These are phyloP conservation scores for Sclerotinia borealis DNA, from an alignment of 2,329 filamentous ascomycete genomes.

Conservation along the genomic window DNA sequence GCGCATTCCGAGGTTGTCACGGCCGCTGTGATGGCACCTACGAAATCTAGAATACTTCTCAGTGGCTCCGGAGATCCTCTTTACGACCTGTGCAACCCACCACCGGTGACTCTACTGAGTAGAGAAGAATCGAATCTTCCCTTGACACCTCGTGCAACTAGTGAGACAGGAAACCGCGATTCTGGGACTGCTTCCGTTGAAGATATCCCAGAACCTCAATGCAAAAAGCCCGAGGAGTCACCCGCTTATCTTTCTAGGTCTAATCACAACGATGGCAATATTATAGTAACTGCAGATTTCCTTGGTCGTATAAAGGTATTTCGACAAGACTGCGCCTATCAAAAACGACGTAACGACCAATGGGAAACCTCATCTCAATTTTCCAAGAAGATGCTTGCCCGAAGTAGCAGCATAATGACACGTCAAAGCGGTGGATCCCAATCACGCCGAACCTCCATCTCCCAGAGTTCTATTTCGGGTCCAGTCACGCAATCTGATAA, in stretches of 20 bases:
- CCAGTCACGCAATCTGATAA: conserved; percentile 53
- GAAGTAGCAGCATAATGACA: conserved; percentile 35
- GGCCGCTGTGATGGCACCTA: conserved; percentile 78
- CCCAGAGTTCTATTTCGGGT: conserved; percentile 29
- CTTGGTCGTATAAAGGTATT: conserved; percentile 89
- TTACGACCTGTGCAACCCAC: conserved; percentile 95
- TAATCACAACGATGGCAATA: conserved; percentile 74
- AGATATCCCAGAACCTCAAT: conserved; percentile 28
- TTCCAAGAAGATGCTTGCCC: conserved; percentile 41
- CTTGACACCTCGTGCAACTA: conserved; percentile 34
- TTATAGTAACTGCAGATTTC: conserved; percentile 86
- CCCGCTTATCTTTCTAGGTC: conserved; percentile 73
- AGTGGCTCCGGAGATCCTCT: conserved; percentile 77
- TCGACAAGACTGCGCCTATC: conserved; percentile 74
- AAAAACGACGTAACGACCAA: conserved; percentile 67
- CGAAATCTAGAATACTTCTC: conserved; percentile 68
- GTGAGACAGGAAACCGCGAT: conserved; percentile 22
- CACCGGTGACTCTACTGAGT: conserved; percentile 75
- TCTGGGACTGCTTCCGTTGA: conserved; percentile 17
- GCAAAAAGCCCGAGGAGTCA: conserved; percentile 55
- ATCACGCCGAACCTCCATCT: conserved; percentile 40
- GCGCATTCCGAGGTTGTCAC: conserved; percentile 87
- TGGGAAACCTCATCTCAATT: conserved; percentile 76
- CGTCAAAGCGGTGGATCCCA: conserved; percentile 41
- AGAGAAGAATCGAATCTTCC: conserved; percentile 56